phyloP scores from a whole-genome alignment of 2,329 filamentous ascomycete species.

The Botrytis tulipae region DNA sequence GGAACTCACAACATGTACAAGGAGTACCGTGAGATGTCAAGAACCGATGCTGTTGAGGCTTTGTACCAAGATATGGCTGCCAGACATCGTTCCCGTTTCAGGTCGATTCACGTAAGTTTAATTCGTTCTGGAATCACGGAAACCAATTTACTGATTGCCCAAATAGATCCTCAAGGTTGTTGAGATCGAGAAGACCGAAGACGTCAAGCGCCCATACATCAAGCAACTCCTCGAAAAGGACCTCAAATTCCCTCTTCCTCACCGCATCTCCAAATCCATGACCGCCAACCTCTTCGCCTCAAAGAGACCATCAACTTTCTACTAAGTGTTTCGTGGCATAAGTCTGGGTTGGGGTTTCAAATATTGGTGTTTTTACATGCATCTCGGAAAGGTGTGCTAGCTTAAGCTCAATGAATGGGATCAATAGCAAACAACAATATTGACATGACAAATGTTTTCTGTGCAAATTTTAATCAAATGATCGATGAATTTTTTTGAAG shows the following conservation, averaged over 20 bases:
- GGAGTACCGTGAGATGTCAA: slow-evolving; percentile 99
- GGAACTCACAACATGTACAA: slow-evolving; percentile 99
- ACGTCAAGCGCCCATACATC: slow-evolving; percentile 98
- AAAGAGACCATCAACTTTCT: slow-evolving; percentile 95
- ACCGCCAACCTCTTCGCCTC: slow-evolving; percentile 91
- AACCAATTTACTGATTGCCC: slow-evolving; percentile 20
- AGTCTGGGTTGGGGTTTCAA: slow-evolving; percentile 33
- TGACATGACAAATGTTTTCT: slow-evolving; percentile 17
- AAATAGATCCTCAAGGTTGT: slow-evolving; percentile 93
- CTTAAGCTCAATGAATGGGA: slow-evolving; percentile 38
- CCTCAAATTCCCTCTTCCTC: slow-evolving; percentile 97
- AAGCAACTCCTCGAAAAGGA: slow-evolving; percentile 94
- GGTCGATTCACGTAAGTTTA: slow-evolving; percentile 90
- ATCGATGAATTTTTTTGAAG: background rate
- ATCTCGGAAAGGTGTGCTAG: slow-evolving; percentile 40
- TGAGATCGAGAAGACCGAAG: slow-evolving; percentile 91
- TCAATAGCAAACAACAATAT: slow-evolving; percentile 35
- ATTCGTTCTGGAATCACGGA: background rate
- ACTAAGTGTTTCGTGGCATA: slow-evolving; percentile 49
- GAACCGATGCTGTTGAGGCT: slow-evolving; percentile 90
- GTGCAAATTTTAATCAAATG: slow-evolving; percentile 3
- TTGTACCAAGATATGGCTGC: slow-evolving; percentile 99
- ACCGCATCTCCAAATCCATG: slow-evolving; percentile 81
- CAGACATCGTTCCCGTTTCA: slow-evolving; percentile 96
- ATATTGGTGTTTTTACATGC: slow-evolving; percentile 36